Percentiles rank a stretch among this genome's conserved stretches.
phyloP scores from a whole-genome alignment of 139 green algal genomes.

The Pleodorina starrii region DNA sequence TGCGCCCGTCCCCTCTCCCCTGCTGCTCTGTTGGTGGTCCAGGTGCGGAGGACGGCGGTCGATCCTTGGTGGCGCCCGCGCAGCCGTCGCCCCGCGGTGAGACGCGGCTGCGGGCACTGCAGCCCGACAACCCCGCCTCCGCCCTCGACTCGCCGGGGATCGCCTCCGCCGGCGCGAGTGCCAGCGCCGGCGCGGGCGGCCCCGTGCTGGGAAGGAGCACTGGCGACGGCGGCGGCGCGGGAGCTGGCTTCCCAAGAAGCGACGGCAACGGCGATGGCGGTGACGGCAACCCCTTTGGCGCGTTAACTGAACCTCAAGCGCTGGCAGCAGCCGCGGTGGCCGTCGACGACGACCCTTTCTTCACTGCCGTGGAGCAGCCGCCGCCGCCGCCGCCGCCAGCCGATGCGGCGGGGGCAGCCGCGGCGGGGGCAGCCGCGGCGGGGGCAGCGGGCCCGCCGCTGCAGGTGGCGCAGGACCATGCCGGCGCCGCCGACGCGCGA shows the following conservation, averaged over 20 bases:
- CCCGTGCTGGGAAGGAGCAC: too few relatives aligned
- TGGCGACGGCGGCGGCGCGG: too few relatives aligned
- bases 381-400: neutral
- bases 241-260: too few relatives aligned
- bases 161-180: too few relatives aligned
- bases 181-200: too few relatives aligned
- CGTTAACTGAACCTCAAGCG: too few relatives aligned
- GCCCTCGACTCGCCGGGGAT: constrained; percentile 7
- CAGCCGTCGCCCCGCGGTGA: neutral
- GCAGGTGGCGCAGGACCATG: too few relatives aligned
- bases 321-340: too few relatives aligned
- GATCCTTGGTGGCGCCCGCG: constrained; percentile 15
- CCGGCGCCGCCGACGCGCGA: constrained; percentile 26
- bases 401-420: neutral
- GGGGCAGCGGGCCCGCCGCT: neutral
- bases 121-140: neutral
- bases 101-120: too few relatives aligned
- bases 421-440: neutral
- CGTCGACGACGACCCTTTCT: neutral
- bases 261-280: neutral
- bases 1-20: too few relatives aligned
- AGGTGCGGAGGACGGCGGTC: constrained; percentile 11
- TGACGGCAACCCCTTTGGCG: neutral
- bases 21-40: too few relatives aligned
- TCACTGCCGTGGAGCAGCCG: neutral